Evolutionary conservation across 768 basidiomycete genomes (phyloP).

Genomic region (Leccinum disarticulatum): DNA sequence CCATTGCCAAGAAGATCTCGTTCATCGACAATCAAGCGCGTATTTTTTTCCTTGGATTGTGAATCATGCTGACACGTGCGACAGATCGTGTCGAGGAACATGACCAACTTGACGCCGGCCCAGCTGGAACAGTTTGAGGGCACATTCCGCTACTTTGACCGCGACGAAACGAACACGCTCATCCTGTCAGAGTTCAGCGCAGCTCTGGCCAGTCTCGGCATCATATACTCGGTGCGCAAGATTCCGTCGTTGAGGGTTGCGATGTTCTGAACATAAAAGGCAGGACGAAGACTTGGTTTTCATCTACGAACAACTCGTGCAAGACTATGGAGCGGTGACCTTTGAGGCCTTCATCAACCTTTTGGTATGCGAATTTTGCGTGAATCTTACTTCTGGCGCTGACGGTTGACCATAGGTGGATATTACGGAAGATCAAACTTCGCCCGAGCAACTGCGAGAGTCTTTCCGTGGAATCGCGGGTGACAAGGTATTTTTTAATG

Average conservation of each 20-base stretch:
- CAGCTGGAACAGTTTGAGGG: slow-evolving; percentile 96
- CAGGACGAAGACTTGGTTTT: slow-evolving; percentile 86
- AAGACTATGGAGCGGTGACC: slow-evolving; percentile 84
- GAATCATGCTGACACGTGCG: slow-evolving; percentile 9
- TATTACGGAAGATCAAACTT: slow-evolving; percentile 93
- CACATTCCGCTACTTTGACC: slow-evolving; percentile 97
- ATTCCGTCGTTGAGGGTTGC: not conserved
- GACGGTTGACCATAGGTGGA: slow-evolving; percentile 61
- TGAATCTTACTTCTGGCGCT: not conserved
- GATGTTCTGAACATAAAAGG: slow-evolving; percentile 1
- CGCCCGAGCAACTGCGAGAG: slow-evolving; percentile 87
- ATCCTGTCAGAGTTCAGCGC: slow-evolving; percentile 85
- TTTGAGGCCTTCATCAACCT: slow-evolving; percentile 95
- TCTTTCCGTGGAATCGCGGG: slow-evolving; percentile 90
- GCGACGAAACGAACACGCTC: slow-evolving; percentile 88
- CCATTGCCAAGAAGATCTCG: slow-evolving; percentile 84
- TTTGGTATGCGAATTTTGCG: slow-evolving; percentile 49
- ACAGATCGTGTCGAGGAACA: slow-evolving; percentile 90
- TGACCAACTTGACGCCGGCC: slow-evolving; percentile 93
- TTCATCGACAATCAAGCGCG: slow-evolving; percentile 94
- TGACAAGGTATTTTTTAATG: slow-evolving; percentile 64
- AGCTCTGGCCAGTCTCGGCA: slow-evolving; percentile 90
- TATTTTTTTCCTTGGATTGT: not conserved
- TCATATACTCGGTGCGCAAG: slow-evolving; percentile 76
- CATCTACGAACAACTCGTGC: slow-evolving; percentile 76